Evolutionary conservation across 441 rosid genomes (phyloP), one percentile per base, ranked within the genome.

Genomic region (Pelargonium myrrhifolium): DNA sequence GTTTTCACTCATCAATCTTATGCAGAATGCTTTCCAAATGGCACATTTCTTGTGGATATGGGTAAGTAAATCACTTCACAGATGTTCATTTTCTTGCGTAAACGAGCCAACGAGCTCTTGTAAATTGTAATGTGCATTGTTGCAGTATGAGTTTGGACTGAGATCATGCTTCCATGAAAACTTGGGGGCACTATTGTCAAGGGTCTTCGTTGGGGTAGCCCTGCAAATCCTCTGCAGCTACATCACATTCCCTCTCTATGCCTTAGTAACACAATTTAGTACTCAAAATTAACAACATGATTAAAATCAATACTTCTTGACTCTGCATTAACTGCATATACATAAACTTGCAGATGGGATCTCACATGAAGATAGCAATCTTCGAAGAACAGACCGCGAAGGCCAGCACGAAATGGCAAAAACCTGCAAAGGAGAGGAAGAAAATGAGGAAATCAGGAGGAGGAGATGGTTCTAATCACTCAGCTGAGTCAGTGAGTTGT

Each of bases 371-470:
- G 74, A 77, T 69, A 58, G 65, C 86, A 10, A 85, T 87, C 26
- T 87, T 87, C 28, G 89, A 87, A 69, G 88, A 87, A 76, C 92
- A 87, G 68, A 87, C 88, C 11, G 76, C 86, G 0, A 87, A 74
- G 65, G 92, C 92, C 12, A 82, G 85, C 28, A 68, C 62, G 75
- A 85, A 78, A 66, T 87, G 89, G 89, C 87, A 76, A 17, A 80
- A 65, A 26, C 85, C 83, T 0, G 89, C 88, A 0, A 81, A 79
- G 75, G 71, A 78, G 18, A 82, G 78, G 68, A 73, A 71, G 45
- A 87, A 65, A 45, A 15, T 60, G 61, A 75, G 70, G 56, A 39
- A 72, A 59, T 14, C 39, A 31, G 77, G 40, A n/a, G 70, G 20
- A 59, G 67, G 37, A 15, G 77, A 24, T 18, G 71, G 59, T 5